Evolutionary conservation across 2,329 filamentous ascomycete species (phyloP), one percentile per base, ranked within the genome.

Genomic region (Aspergillus oerlinghausenensis): DNA sequence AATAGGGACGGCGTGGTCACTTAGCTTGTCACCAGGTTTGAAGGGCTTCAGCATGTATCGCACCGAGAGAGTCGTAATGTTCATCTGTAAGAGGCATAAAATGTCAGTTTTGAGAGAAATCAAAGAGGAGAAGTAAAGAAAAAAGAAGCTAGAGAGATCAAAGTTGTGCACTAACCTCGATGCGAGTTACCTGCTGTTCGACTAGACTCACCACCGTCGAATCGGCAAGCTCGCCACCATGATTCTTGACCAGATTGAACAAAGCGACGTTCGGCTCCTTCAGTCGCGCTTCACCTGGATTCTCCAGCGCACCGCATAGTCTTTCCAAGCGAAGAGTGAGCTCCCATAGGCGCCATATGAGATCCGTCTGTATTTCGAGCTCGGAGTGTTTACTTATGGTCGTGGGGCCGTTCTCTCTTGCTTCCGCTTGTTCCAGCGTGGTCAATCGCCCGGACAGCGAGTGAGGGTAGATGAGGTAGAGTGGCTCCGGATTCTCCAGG

Each of bases 391-490:
- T 77, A 25, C 84, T 82, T 1, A 86, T 85, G 11, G 84, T 85
- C 62, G 84, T 82, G 40, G 72, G 71, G 3, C 70, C 68, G 8
- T 70, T 69, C 26, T 73, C 73, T 40, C 81, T 50, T 73, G 75
- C 63, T 82, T 73, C 61, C 73, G 73, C 60, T 79, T 81, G 60
- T 38, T 84, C 80, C 57, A 73, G 64, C 17, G 72, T 72, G 5
- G 71, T 72, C 53, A 79, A 68, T 45, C 94, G 88, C 42, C 90
- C 91, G 11, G 89, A 86, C 32, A 99, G 83, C 0, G 88, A 85
- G 71, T 96, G 92, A 2, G 94, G 93, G 71, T 97, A 99, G 72
- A 99, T 89, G 57, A 96, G 87, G 75, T 96, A 97, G 64, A 99
- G 88, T 59, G 92, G 88, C 73, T 99, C 94, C 0, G 94, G 93